Conservation (phyloP, 169 alveolate species). For the Babesia ovis region DNA sequence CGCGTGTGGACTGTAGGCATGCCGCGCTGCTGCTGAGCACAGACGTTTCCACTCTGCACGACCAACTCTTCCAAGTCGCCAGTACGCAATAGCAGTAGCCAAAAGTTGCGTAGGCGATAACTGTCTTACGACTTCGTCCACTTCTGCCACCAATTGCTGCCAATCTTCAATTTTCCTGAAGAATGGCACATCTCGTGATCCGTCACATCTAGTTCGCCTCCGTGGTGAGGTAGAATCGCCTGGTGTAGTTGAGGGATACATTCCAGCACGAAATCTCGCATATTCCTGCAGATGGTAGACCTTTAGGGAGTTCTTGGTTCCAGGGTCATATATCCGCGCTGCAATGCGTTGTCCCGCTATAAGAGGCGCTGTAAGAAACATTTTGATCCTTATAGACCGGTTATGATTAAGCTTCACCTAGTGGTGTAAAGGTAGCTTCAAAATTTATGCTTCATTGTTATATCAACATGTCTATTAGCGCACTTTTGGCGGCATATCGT, state of each 20-base stretch:
- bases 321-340: constrained; percentile 17
- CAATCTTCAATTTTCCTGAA: constrained; percentile 25
- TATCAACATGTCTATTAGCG: too few species aligned
- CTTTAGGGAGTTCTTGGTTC: constrained; percentile 53
- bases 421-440: too few species aligned
- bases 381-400: too few species aligned
- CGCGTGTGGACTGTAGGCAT: constrained; percentile 42
- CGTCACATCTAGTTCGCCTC: constrained; percentile 5
- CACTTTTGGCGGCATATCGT: too few species aligned
- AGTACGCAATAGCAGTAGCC: constrained; percentile 66
- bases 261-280: constrained; percentile 35
- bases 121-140: constrained; percentile 19
- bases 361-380: neutral
- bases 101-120: constrained; percentile 62
- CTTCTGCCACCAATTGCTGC: constrained; percentile 37
- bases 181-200: constrained; percentile 17
- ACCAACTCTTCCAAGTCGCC: constrained; percentile 39
- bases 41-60: constrained; percentile 56
- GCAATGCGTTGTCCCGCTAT: constrained; percentile 5
- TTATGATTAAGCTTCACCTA: too few species aligned
- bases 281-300: constrained; percentile 68
- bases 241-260: neutral
- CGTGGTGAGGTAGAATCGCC: neutral
- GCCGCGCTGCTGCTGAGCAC: constrained; percentile 48
- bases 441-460: too few species aligned